Evolutionary conservation across 352 stramenopile genomes (phyloP), one percentile per base, ranked within the genome.

Genomic region (Pythium brassicae): DNA sequence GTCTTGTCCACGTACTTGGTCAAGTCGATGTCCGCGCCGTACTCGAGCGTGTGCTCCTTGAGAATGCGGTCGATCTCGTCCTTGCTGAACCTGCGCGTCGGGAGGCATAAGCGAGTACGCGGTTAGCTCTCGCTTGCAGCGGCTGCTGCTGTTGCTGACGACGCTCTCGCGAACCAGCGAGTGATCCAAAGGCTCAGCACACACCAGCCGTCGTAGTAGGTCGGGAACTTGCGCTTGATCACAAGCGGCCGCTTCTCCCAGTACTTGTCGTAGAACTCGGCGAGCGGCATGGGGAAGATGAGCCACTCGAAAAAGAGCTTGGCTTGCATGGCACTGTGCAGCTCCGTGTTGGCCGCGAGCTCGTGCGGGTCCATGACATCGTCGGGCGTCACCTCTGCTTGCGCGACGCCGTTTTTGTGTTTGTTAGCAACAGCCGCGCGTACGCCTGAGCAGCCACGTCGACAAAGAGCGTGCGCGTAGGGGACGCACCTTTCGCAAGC

Each of bases 191-290:
- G n/a, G n/a, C n/a, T n/a, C n/a, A n/a, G n/a, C n/a, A n/a, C n/a
- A n/a, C n/a, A 87, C 68, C 87, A 92, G 34, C 76, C 75, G 35
- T 95, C 78, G 65, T 96, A 96, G 63, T 88, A 88, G 43, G 65
- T 61, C 3, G 66, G 61, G 19, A 63, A 68, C 39, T 88, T 72
- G 37, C 85, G 85, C 58, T 90, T 89, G 53, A 96, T 89, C 34
- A 72, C 74, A 29, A 98, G 69, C 35, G 95, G 92, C 29, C 90
- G 83, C 55, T 97, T 89, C 62, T 98, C 95, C 87, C 86, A 98
- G 69, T 98, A 97, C 23, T 88, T 85, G 4, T 75, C 61, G 66
- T 97, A 98, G 56, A 98, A 98, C 65, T 97, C 77, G 39, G 92
- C 70, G 9, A 83, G 60, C 12, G 75, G 79, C 51, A 97, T 85